phyloP scores from a whole-genome alignment of 805 yeast species.

The Nakazawaea ishiwadae region DNA sequence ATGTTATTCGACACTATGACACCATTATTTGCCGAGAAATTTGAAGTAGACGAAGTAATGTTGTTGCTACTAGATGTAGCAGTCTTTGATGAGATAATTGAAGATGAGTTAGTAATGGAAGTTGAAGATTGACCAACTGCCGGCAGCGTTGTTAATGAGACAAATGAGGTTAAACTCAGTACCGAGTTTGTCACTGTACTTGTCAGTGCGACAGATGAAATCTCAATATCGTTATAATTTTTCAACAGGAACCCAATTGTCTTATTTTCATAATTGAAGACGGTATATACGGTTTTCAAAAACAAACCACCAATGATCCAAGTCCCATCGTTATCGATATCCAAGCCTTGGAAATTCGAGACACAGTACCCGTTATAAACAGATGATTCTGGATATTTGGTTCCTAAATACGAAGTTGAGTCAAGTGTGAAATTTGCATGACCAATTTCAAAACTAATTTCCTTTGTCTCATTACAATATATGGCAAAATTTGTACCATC shows the following conservation, averaged over 20 bases:
- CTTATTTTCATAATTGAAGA: constrained; percentile 48
- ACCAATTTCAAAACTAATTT: constrained; percentile 36
- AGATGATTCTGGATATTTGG: constrained; percentile 32
- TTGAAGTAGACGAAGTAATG: background rate
- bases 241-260: constrained; percentile 51
- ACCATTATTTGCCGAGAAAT: background rate
- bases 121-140: background rate
- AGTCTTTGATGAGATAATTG: background rate
- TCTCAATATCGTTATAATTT: constrained; percentile 23
- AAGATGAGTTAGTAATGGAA: background rate
- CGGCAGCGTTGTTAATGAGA: constrained; percentile 1
- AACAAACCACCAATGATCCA: constrained; percentile 70
- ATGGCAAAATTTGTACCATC: constrained; percentile 65
- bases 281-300: constrained; percentile 48
- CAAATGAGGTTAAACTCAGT: constrained; percentile 4
- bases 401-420: constrained; percentile 44
- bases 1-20: background rate
- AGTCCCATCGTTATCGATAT: constrained; percentile 29
- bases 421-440: constrained; percentile 40
- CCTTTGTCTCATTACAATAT: constrained; percentile 44
- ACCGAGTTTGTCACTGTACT: background rate
- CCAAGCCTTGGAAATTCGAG: constrained; percentile 59
- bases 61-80: background rate
- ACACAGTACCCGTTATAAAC: constrained; percentile 50
- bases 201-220: constrained; percentile 2